Evolutionary conservation across 83 land plant genomes (phyloP).

Genomic region (Picea mariana): DNA sequence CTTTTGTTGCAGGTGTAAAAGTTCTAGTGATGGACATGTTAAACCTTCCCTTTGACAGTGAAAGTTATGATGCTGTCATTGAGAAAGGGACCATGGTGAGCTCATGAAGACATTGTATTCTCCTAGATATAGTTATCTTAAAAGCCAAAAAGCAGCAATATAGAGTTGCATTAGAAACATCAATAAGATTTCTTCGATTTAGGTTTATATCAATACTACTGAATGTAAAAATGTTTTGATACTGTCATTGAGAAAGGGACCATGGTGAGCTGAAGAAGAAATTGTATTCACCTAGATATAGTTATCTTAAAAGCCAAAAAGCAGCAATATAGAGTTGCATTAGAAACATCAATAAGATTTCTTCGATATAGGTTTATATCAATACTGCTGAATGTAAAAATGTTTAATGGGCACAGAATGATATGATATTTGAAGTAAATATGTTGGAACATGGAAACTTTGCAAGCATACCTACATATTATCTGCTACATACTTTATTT

Average conservation of each 20-base stretch:
- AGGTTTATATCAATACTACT: too few relatives aligned
- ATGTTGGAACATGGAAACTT: not conserved
- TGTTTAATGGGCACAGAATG: not conserved
- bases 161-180: not conserved
- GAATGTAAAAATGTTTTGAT: too few relatives aligned
- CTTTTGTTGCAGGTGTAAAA: conserved; percentile 52
- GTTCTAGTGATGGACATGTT: conserved; percentile 82
- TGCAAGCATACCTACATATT: not conserved
- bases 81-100: conserved; percentile 94
- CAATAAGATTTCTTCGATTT: not conserved
- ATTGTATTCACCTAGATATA: too few relatives aligned
- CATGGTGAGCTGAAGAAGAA: too few relatives aligned
- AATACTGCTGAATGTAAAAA: too few relatives aligned
- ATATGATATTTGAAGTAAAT: not conserved
- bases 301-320: too few relatives aligned
- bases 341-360: too few relatives aligned
- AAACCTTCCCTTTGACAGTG: conserved; percentile 70
- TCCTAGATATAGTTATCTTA: not conserved
- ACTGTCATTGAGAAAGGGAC: too few relatives aligned
- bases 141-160: not conserved
- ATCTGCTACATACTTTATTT: not conserved
- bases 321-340: too few relatives aligned
- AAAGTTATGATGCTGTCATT: conserved; percentile 81
- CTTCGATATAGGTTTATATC: too few relatives aligned
- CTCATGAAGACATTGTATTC: not conserved